These are phyloP conservation scores for Barnettozyma botsteinii DNA, from an alignment of 805 yeast genomes.

Conservation along the genomic window DNA sequence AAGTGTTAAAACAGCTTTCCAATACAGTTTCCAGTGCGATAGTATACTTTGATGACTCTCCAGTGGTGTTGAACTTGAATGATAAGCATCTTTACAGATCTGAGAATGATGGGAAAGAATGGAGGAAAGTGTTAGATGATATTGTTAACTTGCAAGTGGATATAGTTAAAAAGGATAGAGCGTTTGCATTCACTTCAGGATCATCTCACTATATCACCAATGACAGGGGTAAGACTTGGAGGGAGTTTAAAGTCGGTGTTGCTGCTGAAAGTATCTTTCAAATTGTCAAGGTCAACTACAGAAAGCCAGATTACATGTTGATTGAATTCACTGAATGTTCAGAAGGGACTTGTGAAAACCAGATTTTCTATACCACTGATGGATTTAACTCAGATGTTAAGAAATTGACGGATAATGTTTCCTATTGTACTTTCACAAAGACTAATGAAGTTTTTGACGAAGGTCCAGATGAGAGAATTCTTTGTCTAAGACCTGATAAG, in stretches of 20 bases:
- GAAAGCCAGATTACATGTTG: slow-evolving; percentile 33
- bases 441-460: slow-evolving; percentile 21
- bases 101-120: slow-evolving; percentile 41
- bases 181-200: slow-evolving; percentile 33
- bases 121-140: slow-evolving; percentile 34
- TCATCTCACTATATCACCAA: slow-evolving; percentile 33
- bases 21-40: slow-evolving; percentile 14
- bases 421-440: slow-evolving; percentile 30
- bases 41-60: slow-evolving; percentile 30
- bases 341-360: slow-evolving; percentile 28
- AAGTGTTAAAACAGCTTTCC: slow-evolving; percentile 10
- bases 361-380: slow-evolving; percentile 39
- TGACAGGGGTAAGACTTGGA: slow-evolving; percentile 40
- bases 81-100: slow-evolving; percentile 36
- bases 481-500: slow-evolving; percentile 40
- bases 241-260: slow-evolving; percentile 26
- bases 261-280: slow-evolving; percentile 18
- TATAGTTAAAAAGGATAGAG: slow-evolving; percentile 33
- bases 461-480: slow-evolving; percentile 29
- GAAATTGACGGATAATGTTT: slow-evolving; percentile 17
- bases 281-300: slow-evolving; percentile 32
- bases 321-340: slow-evolving; percentile 28
- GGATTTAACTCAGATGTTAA: slow-evolving; percentile 34
- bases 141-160: slow-evolving; percentile 25
- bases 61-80: slow-evolving; percentile 19